Conservation (phyloP, 1,284 basidiomycete species). For the Salmacisia buchloeana region DNA sequence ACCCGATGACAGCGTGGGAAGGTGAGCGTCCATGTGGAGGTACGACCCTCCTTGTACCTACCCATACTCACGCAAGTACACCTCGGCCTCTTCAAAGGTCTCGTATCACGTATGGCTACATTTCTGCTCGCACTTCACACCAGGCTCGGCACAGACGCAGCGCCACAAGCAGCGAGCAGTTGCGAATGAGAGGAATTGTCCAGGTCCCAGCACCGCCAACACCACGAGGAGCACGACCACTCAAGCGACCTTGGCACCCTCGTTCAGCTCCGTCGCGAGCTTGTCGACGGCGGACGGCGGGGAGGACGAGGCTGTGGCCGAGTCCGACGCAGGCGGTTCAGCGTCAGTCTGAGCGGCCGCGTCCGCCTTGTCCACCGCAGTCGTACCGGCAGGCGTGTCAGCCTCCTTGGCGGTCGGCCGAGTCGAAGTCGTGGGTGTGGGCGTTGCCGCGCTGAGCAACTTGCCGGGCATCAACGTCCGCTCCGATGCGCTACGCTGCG, state of each 20-base stretch:
- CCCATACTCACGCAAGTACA: too few relatives aligned
- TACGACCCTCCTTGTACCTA: too few relatives aligned
- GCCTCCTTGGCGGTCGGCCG: too few relatives aligned
- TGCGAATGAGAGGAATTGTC: too few relatives aligned
- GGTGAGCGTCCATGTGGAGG: too few relatives aligned
- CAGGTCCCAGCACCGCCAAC: too few relatives aligned
- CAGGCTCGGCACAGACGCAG: too few relatives aligned
- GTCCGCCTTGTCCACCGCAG: constrained; percentile 2
- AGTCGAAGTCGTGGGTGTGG: not conserved
- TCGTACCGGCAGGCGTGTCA: not conserved
- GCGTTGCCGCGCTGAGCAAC: not conserved
- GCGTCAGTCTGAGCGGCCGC: not conserved
- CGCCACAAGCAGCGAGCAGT: too few relatives aligned
- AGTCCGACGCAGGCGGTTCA: not conserved
- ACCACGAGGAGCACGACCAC: not conserved
- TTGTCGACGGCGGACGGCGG: not conserved
- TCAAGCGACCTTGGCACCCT: not conserved
- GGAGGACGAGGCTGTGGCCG: not conserved
- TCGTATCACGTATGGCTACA: too few relatives aligned
- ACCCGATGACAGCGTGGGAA: too few relatives aligned
- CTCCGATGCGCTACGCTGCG: not conserved
- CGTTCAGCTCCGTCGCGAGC: not conserved
- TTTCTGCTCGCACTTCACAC: too few relatives aligned
- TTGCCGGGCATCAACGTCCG: not conserved
- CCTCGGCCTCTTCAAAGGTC: too few relatives aligned